Base-by-base conservation (phyloP, 2,329 filamentous ascomycete species). In the Monilinia fructigena region DNA sequence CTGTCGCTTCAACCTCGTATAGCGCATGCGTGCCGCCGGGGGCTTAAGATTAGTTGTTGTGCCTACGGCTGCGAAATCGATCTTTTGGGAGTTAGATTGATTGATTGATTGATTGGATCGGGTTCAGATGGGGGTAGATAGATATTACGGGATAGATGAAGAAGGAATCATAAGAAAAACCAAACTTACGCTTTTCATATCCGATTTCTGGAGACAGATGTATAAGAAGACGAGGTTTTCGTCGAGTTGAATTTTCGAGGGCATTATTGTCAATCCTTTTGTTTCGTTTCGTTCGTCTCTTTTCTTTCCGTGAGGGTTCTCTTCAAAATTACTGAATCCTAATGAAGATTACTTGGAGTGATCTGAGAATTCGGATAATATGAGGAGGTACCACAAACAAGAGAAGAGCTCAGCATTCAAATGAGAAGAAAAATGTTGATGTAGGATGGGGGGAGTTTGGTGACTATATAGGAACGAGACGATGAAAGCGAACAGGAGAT, bases 171-270 rank as follows among this genome's bases (percentile, higher is more conserved):
- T 38, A 50, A 50, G 18, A 45, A 3, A 23, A 38, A 42, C 48
- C 48, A 47, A 35, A 72, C 77, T 70, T 74, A 79, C 79, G n/a
- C 70, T 70, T 70, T 75, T 77, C 69, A 74, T 72, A 53, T 79
- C 76, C 7, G 77, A 77, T 60, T 77, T 76, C 67, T 78, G 73
- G 31, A 80, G 71, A 68, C 78, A 81, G 40, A 77, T 73, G 70
- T 79, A 80, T 35, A 82, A 74, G 68, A 81, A 81, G 71, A 75
- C 74, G 38, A 79, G 71, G 66, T 76, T 78, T 62, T 77, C 76
- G 55, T 80, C 77, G 4, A 77, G 71, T 67, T 77, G 76, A 28
- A 76, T 75, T 66, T 77, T 78, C 20, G 76, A 76, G 60, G 77
- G 75, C 78, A 80, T 79, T 3, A 1, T 35, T 8, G 31, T 35